These are phyloP conservation scores for Mortierella sp. DNA, from an alignment of 371 early-diverging fungal genomes.

Conservation along the genomic window DNA sequence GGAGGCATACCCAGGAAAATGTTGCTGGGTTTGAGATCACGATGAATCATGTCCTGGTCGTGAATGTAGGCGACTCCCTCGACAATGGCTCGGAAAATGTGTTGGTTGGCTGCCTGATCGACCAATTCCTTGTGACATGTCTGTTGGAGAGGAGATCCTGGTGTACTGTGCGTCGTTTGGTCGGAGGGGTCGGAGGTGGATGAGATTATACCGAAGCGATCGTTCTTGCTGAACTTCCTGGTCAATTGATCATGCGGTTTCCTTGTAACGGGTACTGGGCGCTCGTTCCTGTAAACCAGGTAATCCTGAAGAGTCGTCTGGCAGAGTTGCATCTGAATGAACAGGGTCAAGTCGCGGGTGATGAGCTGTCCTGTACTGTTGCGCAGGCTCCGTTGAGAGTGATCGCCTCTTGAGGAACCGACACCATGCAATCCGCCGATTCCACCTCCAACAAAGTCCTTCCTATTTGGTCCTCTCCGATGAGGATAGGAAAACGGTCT, in stretches of 20 bases:
- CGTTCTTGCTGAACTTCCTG: constrained; percentile 12
- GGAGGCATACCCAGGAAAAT: constrained; percentile 70
- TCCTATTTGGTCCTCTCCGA: background rate
- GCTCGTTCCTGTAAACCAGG: constrained; percentile 64
- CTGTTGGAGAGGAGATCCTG: constrained; percentile 50
- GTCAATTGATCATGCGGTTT: background rate
- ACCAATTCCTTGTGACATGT: constrained; percentile 56
- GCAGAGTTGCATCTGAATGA: constrained; percentile 92
- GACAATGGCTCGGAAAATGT: constrained; percentile 68
- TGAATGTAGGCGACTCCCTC: constrained; percentile 82
- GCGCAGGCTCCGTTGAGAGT: constrained; percentile 4
- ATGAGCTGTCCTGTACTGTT: constrained; percentile 25
- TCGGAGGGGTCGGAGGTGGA: constrained; percentile 9
- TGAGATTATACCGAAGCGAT: constrained; percentile 20
- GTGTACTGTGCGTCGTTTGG: constrained; percentile 43
- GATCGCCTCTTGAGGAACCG: background rate
- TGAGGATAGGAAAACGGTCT: constrained; percentile 30
- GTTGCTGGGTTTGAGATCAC: constrained; percentile 88
- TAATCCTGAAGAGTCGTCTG: constrained; percentile 77
- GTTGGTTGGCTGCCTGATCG: constrained; percentile 61
- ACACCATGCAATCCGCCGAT: constrained; percentile 20
- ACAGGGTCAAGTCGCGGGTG: constrained; percentile 70
- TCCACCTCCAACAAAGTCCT: constrained; percentile 31
- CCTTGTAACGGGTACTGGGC: constrained; percentile 14
- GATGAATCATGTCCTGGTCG: constrained; percentile 77